Evolutionary conservation across 139 green algal species (phyloP).

Genomic region (Microglena sp.): DNA sequence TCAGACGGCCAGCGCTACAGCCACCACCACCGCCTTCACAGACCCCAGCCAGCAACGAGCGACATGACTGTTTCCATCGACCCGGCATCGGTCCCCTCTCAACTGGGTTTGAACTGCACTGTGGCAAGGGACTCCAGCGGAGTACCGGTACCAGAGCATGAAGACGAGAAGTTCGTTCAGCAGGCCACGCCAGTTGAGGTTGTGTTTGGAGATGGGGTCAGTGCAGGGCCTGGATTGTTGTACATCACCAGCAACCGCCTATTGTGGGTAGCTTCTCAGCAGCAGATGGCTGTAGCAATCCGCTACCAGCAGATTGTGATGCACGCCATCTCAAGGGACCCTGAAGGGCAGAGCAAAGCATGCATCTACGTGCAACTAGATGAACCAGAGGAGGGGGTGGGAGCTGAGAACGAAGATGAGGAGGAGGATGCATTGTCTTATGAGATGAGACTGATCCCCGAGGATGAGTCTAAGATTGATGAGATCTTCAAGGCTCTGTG

Average conservation of each 20-base stretch:
- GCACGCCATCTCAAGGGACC: conserved; percentile 32
- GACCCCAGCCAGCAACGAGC: too few species aligned
- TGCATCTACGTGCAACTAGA: conserved; percentile 44
- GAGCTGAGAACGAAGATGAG: neutral
- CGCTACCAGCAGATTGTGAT: conserved; percentile 36
- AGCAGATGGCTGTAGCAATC: conserved; percentile 11
- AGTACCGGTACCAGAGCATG: too few species aligned
- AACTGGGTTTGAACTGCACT: too few species aligned
- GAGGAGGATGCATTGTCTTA: conserved; percentile 15
- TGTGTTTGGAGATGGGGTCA: conserved; percentile 17
- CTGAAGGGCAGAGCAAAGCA: conserved; percentile 9
- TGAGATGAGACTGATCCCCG: conserved; percentile 25
- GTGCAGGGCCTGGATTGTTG: conserved; percentile 15
- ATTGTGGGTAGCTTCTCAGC: conserved; percentile 1
- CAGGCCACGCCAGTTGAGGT: too few species aligned
- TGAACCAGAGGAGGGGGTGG: conserved; percentile 23
- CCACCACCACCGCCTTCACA: too few species aligned
- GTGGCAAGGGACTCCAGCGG: too few species aligned
- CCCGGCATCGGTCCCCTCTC: too few species aligned
- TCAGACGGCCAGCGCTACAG: too few species aligned
- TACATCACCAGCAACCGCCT: conserved; percentile 22
- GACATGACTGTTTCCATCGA: too few species aligned
- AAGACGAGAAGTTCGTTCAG: too few species aligned
- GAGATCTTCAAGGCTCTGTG: conserved; percentile 35
- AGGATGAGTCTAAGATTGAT: conserved; percentile 27